Percentiles rank a stretch among this genome's conserved stretches.
Conservation (phyloP, 345 rosid species). For the Excoecaria agallocha region DNA sequence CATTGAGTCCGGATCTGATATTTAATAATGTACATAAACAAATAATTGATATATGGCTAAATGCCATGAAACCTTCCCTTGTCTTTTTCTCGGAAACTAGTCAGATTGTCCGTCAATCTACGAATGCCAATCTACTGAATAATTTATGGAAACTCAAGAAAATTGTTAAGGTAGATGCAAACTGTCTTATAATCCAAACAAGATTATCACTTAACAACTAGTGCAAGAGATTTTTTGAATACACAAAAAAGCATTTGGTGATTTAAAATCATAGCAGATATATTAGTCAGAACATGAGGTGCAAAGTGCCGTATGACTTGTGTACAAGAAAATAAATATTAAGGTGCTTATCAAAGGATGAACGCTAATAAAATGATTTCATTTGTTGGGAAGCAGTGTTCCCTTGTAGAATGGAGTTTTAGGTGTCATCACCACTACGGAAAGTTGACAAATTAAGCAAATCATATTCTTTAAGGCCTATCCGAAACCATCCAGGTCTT, state of each 20-base stretch:
- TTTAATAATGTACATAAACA: neutral
- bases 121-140: neutral
- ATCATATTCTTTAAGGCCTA: conserved; percentile 9
- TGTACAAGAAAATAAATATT: neutral
- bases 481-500: conserved; percentile 1
- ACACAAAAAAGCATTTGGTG: neutral
- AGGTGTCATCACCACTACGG: neutral
- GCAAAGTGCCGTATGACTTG: neutral
- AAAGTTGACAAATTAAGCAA: neutral
- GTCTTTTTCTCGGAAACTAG: neutral
- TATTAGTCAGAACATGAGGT: neutral
- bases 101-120: neutral
- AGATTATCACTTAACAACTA: neutral
- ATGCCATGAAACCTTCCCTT: neutral
- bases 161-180: neutral
- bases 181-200: neutral
- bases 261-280: neutral
- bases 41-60: neutral
- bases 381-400: neutral
- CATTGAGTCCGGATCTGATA: neutral
- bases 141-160: neutral
- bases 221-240: neutral
- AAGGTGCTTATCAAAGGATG: neutral
- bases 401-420: neutral
- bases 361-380: neutral